A percentile compares a stretch with the other conserved stretches of the same genome.
Evolutionary conservation across 495 filamentous ascomycete species (phyloP).

Genomic region (Neurospora sp.): DNA sequence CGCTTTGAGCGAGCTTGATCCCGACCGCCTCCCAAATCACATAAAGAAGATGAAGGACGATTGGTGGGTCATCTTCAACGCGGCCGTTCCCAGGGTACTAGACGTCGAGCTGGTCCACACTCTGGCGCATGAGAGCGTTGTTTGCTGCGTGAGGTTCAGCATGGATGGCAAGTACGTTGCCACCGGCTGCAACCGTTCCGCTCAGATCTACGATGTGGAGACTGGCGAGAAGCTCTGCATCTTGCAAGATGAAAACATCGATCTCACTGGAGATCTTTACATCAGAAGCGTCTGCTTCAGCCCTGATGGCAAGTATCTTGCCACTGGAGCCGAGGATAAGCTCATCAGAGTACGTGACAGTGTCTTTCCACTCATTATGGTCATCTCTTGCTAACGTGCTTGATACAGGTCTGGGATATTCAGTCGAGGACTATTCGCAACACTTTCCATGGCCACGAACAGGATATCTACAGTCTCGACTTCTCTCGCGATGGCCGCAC

Average conservation of each 20-base stretch:
- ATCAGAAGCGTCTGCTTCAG: constrained; percentile 91
- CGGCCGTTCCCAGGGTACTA: constrained; percentile 67
- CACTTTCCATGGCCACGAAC: constrained; percentile 78
- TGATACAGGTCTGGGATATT: constrained; percentile 77
- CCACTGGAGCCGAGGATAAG: constrained; percentile 86
- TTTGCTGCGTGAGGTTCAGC: constrained; percentile 87
- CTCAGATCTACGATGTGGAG: constrained; percentile 80
- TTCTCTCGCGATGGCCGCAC: constrained; percentile 79
- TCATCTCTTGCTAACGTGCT: neutral
- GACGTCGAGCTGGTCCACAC: constrained; percentile 87
- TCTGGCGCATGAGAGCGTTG: constrained; percentile 75
- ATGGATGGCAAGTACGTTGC: constrained; percentile 81
- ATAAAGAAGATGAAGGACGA: constrained; percentile 75
- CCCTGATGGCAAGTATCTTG: constrained; percentile 79
- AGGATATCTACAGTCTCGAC: constrained; percentile 90
- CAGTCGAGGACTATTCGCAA: constrained; percentile 61
- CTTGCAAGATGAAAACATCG: constrained; percentile 73
- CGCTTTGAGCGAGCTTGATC: constrained; percentile 76
- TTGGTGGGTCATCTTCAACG: constrained; percentile 89
- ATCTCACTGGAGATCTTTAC: constrained; percentile 77
- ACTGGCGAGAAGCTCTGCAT: constrained; percentile 69
- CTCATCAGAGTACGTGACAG: constrained; percentile 63
- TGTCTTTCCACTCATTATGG: neutral
- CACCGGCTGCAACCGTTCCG: constrained; percentile 80
- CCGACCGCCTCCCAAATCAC: constrained; percentile 68